phyloP scores from a whole-genome alignment of 371 early-diverging fungal species.

The Rhizomucor miehei region DNA sequence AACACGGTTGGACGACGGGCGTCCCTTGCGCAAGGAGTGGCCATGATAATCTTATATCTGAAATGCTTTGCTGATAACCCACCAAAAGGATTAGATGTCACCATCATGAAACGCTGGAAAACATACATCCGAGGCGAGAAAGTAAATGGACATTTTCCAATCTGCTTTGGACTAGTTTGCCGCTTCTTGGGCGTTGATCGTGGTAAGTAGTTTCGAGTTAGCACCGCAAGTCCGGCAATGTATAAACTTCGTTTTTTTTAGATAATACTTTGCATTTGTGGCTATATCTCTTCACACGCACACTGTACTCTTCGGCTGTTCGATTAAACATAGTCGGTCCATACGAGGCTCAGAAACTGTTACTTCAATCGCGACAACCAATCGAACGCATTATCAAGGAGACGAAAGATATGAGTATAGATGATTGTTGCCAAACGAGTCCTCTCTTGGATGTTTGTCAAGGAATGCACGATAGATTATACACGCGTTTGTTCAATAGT shows the following conservation, averaged over 20 bases:
- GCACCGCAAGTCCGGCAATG: too few species aligned
- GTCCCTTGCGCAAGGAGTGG: slow-evolving; percentile 69
- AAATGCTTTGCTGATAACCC: slow-evolving; percentile 45
- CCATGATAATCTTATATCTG: slow-evolving; percentile 61
- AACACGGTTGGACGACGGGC: slow-evolving; percentile 71
- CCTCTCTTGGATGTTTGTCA: slow-evolving; percentile 84
- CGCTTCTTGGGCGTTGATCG: slow-evolving; percentile 54
- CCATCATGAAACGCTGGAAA: slow-evolving; percentile 54
- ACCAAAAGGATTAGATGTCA: slow-evolving; percentile 16
- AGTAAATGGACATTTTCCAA: slow-evolving; percentile 66
- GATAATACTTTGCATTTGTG: slow-evolving; percentile 73
- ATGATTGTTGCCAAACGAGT: slow-evolving; percentile 65
- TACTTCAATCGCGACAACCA: slow-evolving; percentile 56
- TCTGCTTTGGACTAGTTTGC: slow-evolving; percentile 70
- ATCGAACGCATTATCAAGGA: slow-evolving; percentile 52
- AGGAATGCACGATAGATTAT: slow-evolving; percentile 87
- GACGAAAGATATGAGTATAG: slow-evolving; percentile 42
- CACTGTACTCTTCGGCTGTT: slow-evolving; percentile 84
- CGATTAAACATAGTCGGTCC: slow-evolving; percentile 89
- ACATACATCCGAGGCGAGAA: slow-evolving; percentile 48
- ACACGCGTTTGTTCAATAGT: slow-evolving; percentile 85
- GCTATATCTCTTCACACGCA: slow-evolving; percentile 80
- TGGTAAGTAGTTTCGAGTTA: too few species aligned
- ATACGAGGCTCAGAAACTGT: slow-evolving; percentile 77
- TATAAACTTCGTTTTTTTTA: slow-evolving; percentile 16